Conservation (phyloP, 1,284 basidiomycete species). For the Golubevia sp. region DNA sequence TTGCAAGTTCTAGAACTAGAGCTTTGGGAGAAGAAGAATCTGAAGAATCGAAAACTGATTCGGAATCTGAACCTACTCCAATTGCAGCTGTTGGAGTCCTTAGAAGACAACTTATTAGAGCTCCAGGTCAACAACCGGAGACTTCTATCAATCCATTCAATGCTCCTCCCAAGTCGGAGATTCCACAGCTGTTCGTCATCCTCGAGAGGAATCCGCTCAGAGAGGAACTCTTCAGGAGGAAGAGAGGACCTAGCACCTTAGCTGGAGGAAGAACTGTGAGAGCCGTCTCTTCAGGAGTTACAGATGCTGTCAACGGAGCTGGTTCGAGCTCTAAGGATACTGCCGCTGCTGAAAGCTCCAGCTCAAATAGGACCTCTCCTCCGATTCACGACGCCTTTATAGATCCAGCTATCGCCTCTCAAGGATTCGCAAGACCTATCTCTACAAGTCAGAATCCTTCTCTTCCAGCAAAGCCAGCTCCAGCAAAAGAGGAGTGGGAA, state of each 20-base stretch:
- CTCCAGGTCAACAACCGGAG: not conserved
- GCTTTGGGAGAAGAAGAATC: not conserved
- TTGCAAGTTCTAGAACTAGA: conserved; percentile 10
- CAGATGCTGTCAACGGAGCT: not conserved
- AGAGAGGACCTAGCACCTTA: conserved; percentile 18
- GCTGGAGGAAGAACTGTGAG: not conserved
- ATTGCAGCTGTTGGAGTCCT: not conserved
- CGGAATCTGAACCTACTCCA: not conserved
- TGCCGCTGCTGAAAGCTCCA: not conserved
- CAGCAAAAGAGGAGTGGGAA: conserved; percentile 38
- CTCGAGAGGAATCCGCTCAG: conserved; percentile 17
- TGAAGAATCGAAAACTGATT: not conserved
- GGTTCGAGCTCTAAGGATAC: not conserved
- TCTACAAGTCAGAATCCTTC: conserved; percentile 4
- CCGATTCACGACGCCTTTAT: not conserved
- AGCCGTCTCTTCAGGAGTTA: not conserved
- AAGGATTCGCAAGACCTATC: not conserved
- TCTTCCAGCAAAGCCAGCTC: conserved; percentile 20
- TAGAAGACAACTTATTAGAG: not conserved
- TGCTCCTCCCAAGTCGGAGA: not conserved
- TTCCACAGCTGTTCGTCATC: not conserved
- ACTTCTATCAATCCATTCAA: not conserved
- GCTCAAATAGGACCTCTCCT: not conserved
- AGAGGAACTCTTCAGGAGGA: conserved; percentile 34
- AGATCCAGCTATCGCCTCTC: not conserved